Evolutionary conservation across 139 green algal species (phyloP), one percentile per base, ranked within the genome.

Genomic region (Axilococcus clingmanii): DNA sequence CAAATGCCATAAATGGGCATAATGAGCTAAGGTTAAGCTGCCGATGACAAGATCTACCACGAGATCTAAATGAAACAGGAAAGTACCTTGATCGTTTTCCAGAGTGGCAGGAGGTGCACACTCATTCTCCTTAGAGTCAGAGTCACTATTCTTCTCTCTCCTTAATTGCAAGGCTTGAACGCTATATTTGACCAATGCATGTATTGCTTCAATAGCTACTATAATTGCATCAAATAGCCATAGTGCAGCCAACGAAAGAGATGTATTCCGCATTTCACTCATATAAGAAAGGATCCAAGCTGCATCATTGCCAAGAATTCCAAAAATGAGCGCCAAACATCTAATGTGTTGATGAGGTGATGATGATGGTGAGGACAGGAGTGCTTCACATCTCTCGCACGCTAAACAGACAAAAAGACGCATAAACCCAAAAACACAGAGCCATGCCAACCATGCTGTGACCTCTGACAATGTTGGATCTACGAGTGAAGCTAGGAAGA

Each of bases 11-110:
- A 98, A 95, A 41, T 84, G 65, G 34, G 81, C 27, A 76, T 97
- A 97, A 52, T 96, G 86, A 47, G 80, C 82, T n/a, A 98, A 78
- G 57, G 27, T 68, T 35, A 68, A 50, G 7, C 12, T 2, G 7
- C 33, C n/a, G 46, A 97, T 82, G 45, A 94, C 55, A 58, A 97
- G 56, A 68, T 97, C 89, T 11, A 78, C 81, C 25, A 91, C 48
- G 19, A 98, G 85, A 59, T 98, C 88, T 46, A 98, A 60, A 66
- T 94, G 94, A 71, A 96, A 95, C 14, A 95, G 73, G 49, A 83
- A 76, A 3, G 17, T 4, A 11, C 48, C 52, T 54, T 87, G 90
- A 47, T 71, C 56, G 24, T 5, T n/a, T 36, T 22, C 28, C 4
- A 11, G 20, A 6, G 3, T 5, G 51, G 33, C 16, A 30, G 33